Evolutionary conservation across 106 monocot species (phyloP).

Genomic region (Phalaenopsis equestris): DNA sequence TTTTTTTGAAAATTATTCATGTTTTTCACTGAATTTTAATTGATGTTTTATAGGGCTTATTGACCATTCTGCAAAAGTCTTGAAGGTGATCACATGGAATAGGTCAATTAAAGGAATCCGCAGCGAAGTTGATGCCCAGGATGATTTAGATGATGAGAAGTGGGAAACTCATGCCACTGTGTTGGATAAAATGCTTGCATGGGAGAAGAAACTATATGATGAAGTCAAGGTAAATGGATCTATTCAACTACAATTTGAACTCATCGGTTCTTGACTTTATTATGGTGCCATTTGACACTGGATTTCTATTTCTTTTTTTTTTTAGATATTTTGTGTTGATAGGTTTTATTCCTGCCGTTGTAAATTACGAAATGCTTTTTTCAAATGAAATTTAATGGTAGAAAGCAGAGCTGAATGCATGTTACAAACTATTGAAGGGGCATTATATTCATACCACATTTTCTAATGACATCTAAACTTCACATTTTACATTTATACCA

Average conservation of each 20-base stretch:
- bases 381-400: no score
- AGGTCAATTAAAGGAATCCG: constrained; percentile 64
- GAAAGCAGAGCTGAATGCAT: no score
- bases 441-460: no score
- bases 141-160: constrained; percentile 66
- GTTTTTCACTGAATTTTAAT: background rate
- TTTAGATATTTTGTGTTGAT: background rate
- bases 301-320: background rate
- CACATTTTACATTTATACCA: no score
- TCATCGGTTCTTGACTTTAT: background rate
- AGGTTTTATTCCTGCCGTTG: background rate
- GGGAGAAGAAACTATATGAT: constrained; percentile 92
- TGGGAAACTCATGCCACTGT: constrained; percentile 87
- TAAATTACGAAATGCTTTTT: background rate
- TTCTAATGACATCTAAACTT: no score
- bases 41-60: constrained; percentile 51
- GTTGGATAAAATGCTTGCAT: constrained; percentile 89
- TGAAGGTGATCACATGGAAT: constrained; percentile 94
- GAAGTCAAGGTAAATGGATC: constrained; percentile 83
- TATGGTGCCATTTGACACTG: background rate
- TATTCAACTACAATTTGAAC: background rate
- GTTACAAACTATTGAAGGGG: no score
- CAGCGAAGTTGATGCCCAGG: constrained; percentile 36
- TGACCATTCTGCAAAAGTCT: constrained; percentile 86
- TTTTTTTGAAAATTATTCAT: no score